These are phyloP conservation scores for Cucumis sativus DNA, from an alignment of 306 rosid genomes.

Conservation along the genomic window DNA sequence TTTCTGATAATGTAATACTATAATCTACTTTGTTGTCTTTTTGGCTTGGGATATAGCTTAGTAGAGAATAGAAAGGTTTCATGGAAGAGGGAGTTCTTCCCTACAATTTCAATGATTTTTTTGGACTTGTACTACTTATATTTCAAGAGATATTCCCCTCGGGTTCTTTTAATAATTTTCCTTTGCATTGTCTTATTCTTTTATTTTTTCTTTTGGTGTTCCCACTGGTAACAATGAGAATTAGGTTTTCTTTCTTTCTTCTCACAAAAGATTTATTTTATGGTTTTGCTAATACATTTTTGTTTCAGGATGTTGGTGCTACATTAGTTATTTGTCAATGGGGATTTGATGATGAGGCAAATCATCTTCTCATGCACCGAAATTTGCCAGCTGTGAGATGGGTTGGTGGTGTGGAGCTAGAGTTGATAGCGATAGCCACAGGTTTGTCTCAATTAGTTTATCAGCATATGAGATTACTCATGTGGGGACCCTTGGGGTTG, in stretches of 20 bases:
- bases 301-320: slow-evolving; percentile 78
- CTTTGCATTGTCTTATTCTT: background rate
- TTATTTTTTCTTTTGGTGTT: background rate
- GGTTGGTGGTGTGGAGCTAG: slow-evolving; percentile 99
- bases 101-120: background rate
- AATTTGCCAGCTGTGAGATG: slow-evolving; percentile 97
- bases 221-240: background rate
- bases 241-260: background rate
- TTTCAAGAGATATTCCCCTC: background rate
- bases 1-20: background rate
- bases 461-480: background rate
- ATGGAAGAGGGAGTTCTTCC: background rate
- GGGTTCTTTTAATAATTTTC: background rate
- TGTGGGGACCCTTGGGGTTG: background rate
- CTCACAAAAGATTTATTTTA: background rate
- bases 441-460: slow-evolving; percentile 33
- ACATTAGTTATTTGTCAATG: slow-evolving; percentile 94
- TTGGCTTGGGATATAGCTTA: background rate
- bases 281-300: background rate
- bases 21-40: background rate
- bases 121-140: background rate
- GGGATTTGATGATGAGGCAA: slow-evolving; percentile 99
- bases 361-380: slow-evolving; percentile 92
- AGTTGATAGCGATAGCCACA: slow-evolving; percentile 94
- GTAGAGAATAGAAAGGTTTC: background rate